Evolutionary conservation across 2,329 filamentous ascomycete genomes (phyloP).

Genomic region (Teratosphaeria pseudoeucalypti): DNA sequence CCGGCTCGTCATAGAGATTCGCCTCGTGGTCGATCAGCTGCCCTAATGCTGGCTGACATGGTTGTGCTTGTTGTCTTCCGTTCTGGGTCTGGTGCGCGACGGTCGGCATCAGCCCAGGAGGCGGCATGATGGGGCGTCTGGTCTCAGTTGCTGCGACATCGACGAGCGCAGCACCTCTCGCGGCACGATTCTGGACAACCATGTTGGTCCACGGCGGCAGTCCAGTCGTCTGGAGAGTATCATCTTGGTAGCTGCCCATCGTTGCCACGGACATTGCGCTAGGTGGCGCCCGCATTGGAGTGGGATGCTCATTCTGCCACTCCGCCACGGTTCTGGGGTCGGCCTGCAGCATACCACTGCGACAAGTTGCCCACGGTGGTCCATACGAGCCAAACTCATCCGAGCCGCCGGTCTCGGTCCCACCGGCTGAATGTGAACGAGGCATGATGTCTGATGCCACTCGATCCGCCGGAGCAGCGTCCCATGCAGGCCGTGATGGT

Average conservation of each 20-base stretch:
- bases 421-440: background rate
- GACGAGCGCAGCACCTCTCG: conserved; percentile 3
- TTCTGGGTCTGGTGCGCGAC: background rate
- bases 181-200: conserved; percentile 1
- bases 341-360: background rate
- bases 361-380: background rate
- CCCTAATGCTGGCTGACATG: background rate
- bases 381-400: background rate
- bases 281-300: background rate
- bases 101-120: background rate
- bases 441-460: background rate
- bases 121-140: background rate
- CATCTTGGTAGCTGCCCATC: background rate
- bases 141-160: background rate
- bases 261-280: background rate
- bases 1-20: background rate
- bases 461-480: background rate
- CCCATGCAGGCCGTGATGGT: background rate
- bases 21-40: background rate
- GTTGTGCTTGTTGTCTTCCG: background rate
- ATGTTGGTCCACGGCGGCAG: conserved; percentile 6
- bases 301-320: background rate
- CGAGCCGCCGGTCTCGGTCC: background rate
- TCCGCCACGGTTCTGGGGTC: background rate
- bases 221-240: background rate